A percentile compares a stretch with the other conserved stretches of the same genome.
Conservation (phyloP, 2,329 filamentous ascomycete genomes). For the Talaromyces sp. region DNA sequence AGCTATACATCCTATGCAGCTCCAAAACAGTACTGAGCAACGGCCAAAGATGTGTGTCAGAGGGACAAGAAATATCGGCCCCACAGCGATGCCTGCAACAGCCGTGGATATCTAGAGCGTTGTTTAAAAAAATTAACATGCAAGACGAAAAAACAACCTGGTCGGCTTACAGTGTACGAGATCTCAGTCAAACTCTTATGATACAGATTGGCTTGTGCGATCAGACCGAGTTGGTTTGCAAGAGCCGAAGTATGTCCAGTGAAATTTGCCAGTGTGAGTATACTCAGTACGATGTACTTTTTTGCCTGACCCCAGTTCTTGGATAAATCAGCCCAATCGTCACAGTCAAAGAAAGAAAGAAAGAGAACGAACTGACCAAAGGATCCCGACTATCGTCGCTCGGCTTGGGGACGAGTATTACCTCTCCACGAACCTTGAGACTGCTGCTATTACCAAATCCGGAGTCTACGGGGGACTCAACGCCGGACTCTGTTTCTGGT, state of each 20-base stretch:
- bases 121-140: neutral
- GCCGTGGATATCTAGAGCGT: constrained; percentile 1
- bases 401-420: constrained; percentile 9
- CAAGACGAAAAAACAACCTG: neutral
- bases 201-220: constrained; percentile 15
- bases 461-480: neutral
- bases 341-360: neutral
- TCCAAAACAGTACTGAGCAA: constrained; percentile 9
- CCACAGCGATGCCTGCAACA: constrained; percentile 5
- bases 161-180: constrained; percentile 11
- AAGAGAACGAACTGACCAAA: constrained; percentile 4
- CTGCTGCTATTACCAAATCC: neutral
- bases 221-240: constrained; percentile 11
- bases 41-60: constrained; percentile 10
- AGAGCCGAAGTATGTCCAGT: constrained; percentile 4
- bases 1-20: constrained; percentile 3
- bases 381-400: constrained; percentile 5
- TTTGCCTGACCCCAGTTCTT: constrained; percentile 11
- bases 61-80: constrained; percentile 5
- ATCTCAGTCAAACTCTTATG: constrained; percentile 14
- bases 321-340: neutral
- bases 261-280: constrained; percentile 8
- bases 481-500: neutral
- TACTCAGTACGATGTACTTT: constrained; percentile 5
- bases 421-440: constrained; percentile 7